Percentiles rank a stretch among this genome's conserved stretches.
Conservation (phyloP, 371 early-diverging fungal genomes). For the Syncephalastrum monosporum region DNA sequence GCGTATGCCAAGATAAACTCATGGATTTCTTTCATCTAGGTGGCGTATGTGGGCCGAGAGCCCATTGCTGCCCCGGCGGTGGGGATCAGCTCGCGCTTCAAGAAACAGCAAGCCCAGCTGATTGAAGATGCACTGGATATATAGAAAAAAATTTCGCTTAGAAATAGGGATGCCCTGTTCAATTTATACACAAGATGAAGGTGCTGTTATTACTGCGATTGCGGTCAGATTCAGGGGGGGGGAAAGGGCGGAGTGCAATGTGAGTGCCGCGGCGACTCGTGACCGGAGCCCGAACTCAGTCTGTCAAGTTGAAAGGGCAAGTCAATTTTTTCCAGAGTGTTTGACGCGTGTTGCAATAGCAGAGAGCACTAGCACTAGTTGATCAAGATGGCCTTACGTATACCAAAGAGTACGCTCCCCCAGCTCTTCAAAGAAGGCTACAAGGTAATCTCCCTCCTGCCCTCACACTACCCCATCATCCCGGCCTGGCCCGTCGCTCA, state of each 20-base stretch:
- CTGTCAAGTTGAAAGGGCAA: no score
- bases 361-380: constrained; percentile 6
- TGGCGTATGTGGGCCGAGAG: constrained; percentile 72
- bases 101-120: constrained; percentile 33
- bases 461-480: neutral
- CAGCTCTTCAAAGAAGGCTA: constrained; percentile 97
- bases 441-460: constrained; percentile 60
- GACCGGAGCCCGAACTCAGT: no score
- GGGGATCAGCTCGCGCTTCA: constrained; percentile 52
- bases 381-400: constrained; percentile 85
- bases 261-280: no score
- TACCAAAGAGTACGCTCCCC: constrained; percentile 85
- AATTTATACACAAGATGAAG: no score
- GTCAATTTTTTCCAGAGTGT: neutral
- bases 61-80: constrained; percentile 79
- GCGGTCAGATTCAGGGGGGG: no score
- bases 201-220: no score
- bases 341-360: constrained; percentile 16
- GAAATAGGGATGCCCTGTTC: no score
- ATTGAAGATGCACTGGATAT: constrained; percentile 26
- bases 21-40: constrained; percentile 11
- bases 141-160: neutral
- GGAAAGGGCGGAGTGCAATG: no score
- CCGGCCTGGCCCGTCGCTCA: neutral
- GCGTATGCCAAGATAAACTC: neutral